Base-by-base conservation (phyloP, 164 flowering plant genomes). In the Taxillus chinensis region DNA sequence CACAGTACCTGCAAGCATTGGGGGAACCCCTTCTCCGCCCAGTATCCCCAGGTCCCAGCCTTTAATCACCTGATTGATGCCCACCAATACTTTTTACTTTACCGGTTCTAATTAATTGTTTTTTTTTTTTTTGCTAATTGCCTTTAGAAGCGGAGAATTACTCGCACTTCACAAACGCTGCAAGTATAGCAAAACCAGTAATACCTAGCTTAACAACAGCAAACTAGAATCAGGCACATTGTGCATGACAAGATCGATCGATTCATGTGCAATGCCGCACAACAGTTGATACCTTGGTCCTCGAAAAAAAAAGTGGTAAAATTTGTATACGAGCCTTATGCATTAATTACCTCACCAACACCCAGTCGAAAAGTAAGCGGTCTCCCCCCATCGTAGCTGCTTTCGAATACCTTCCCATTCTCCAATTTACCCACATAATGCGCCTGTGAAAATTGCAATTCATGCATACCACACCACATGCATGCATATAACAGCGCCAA, bases 31-130 rank as follows among this genome's bases (percentile, higher is more conserved):
- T 46, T 88, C 86, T 15, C 83, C 84, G 39, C 97, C 96, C 17
- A 86, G 63, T 64, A 91, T 91, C 14, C 96, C 97, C 60, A 79
- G 74, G 62, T 91, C 97, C 93, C 97, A 91, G n/a, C 97, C 97
- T 74, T 78, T 83, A 50, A 91, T 91, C 14, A 90, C 97, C 95
- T 90, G 64, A 62, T 53, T 68, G 74, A 63, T 43, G 39, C 59
- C 37, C 54, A 59, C 58, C 37, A 73, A 61, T 14, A 5, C 49
- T 45, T 68, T 67, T 14, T 71, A 65, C 13, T 69, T 45, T 37
- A 66, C 70, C 11, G 46, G 27, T 27, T 27, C 1, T 27, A 27
- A 27, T 27, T 27, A 27, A 27, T 27, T 27, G 27, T 27, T 72
- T 55, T 50, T 73, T 51, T 40, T 67, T 41, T 67, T 57, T 63